Base-by-base conservation (phyloP, 371 early-diverging fungal genomes). In the Gilbertella persicaria region DNA sequence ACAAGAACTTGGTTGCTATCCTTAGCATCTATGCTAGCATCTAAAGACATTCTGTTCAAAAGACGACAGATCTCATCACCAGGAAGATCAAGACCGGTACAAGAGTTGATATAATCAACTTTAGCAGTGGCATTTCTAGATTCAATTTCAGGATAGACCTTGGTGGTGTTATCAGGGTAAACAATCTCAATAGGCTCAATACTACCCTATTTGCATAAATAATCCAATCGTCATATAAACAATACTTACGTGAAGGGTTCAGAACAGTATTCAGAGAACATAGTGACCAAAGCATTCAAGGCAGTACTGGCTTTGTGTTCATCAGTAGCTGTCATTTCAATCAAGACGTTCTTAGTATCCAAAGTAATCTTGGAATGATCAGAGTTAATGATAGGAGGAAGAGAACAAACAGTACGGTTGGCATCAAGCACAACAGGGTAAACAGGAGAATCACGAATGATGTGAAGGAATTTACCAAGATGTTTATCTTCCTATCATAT, bases 311-410 rank as follows among this genome's bases (percentile, higher is more conserved):
- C 97, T 83, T 97, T 98, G 63, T 95, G 95, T 56, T 92, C 64
- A 72, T 99, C 99, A 20, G 96, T 98, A 13, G 97, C 99, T 12
- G 99, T 99, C 67, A 94, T 89, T 75, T 99, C 99, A 64, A 99
- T 94, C 58, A 99, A 92, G 40, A 99, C 90, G 66, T 99, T 98
- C 80, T 91, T 96, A 38, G 99, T 99, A 24, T 90, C 77, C 52
- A 92, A 71, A 23, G 88, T 89, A 70, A 99, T 99, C 83, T 99
- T 99, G 55, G 97, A 94, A 69, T 92, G 92, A 49, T 99, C 90
- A 55, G 94, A 87, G 89, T 99, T 99, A 82, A 99, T 99, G 68
- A 99, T 92, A 26, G 99, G 99, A n/a, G 99, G 99, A 50, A 99
- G 79, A 42, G 98, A 97, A 61, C 97, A 79, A 6, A 99, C 97